phyloP scores from a whole-genome alignment of 2,329 filamentous ascomycete species.

The Teratosphaeria viscida region DNA sequence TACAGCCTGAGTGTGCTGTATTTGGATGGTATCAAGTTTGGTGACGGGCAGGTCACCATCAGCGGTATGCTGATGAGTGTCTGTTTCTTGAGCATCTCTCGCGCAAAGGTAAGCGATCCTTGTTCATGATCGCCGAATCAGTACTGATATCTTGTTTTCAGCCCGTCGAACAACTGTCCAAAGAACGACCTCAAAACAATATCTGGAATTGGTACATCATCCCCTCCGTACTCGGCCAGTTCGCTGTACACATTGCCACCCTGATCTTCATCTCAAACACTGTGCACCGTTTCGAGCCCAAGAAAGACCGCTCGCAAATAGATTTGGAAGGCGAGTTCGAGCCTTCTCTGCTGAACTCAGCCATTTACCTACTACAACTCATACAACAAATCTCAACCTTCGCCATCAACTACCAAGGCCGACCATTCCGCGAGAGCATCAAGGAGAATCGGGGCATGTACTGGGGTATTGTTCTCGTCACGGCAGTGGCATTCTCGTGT shows the following conservation, averaged over 20 bases:
- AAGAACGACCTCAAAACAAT: conserved; percentile 94
- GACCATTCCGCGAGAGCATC: conserved; percentile 92
- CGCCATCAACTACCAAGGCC: conserved; percentile 97
- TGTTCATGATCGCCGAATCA: neutral
- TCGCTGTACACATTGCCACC: conserved; percentile 88
- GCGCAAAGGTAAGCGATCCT: conserved; percentile 56
- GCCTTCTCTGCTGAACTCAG: conserved; percentile 89
- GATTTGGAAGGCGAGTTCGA: conserved; percentile 92
- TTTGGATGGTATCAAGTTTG: conserved; percentile 97
- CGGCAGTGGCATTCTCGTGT: conserved; percentile 83
- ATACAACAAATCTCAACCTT: conserved; percentile 99
- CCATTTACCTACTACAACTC: conserved; percentile 91
- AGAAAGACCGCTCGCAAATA: conserved; percentile 46
- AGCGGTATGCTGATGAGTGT: conserved; percentile 99
- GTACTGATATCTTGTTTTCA: conserved; percentile 27
- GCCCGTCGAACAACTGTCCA: conserved; percentile 88
- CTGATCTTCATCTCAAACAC: conserved; percentile 88
- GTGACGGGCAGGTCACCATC: conserved; percentile 95
- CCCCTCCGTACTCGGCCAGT: conserved; percentile 91
- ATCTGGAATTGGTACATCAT: conserved; percentile 99
- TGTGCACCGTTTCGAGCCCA: conserved; percentile 72
- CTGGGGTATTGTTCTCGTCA: conserved; percentile 85
- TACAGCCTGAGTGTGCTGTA: conserved; percentile 96
- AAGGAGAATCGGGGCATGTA: conserved; percentile 97
- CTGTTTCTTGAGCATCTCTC: conserved; percentile 97